A percentile compares a stretch with the other conserved stretches of the same genome.
These are phyloP conservation scores for Pyrus communis DNA, from an alignment of 306 rosid species.

Conservation along the genomic window DNA sequence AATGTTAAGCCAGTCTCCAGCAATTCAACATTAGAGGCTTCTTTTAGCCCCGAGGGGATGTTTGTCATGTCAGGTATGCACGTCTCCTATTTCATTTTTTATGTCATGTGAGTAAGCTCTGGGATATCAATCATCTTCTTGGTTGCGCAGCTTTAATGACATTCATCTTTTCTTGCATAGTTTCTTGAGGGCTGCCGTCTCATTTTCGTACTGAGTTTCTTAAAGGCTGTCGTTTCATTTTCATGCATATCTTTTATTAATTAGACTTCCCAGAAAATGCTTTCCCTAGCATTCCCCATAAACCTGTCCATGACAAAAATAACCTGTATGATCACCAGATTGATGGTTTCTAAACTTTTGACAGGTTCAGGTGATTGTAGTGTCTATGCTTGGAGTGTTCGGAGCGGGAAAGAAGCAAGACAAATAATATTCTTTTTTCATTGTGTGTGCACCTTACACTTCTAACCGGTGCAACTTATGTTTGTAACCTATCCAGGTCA, in stretches of 20 bases:
- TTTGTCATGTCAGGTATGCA: constrained; percentile 75
- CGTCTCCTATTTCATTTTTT: background rate
- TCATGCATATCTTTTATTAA: background rate
- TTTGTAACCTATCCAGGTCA: constrained; percentile 43
- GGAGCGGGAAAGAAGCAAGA: constrained; percentile 85
- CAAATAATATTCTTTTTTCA: background rate
- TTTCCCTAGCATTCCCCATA: background rate
- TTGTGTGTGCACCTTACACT: background rate
- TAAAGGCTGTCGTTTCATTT: background rate
- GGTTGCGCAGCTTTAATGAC: background rate
- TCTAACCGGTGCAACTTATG: background rate
- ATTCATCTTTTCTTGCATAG: background rate
- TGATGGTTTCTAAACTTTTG: constrained; percentile 13
- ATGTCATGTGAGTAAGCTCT: background rate
- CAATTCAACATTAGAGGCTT: constrained; percentile 85
- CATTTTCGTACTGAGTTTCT: background rate
- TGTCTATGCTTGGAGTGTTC: constrained; percentile 78
- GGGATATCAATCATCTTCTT: background rate
- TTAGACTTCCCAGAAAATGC: background rate
- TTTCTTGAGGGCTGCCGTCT: background rate
- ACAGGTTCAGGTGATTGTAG: constrained; percentile 93
- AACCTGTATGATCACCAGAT: background rate
- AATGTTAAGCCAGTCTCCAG: constrained; percentile 67
- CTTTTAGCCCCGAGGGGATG: constrained; percentile 97
- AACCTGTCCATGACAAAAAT: background rate